Conservation (phyloP, 75 land plant species). For the Pinus albicaulis region DNA sequence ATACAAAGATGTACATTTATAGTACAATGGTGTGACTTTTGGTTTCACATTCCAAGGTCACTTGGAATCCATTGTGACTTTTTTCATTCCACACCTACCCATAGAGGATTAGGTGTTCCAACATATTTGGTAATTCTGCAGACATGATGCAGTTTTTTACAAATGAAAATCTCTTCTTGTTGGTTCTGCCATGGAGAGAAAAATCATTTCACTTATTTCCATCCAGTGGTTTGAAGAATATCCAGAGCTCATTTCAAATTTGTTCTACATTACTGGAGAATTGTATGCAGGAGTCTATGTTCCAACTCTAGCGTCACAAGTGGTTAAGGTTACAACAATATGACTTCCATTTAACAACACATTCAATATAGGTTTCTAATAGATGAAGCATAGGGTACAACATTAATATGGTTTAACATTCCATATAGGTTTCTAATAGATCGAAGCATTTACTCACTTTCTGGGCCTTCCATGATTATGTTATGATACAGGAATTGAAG, state of each 20-base stretch:
- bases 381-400: no score
- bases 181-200: neutral
- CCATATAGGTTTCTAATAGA: no score
- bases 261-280: slow-evolving; percentile 82
- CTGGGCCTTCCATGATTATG: neutral
- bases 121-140: neutral
- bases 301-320: slow-evolving; percentile 70
- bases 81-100: no score
- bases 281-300: slow-evolving; percentile 92
- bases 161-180: neutral
- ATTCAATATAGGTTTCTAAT: no score
- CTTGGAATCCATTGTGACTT: no score
- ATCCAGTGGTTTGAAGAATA: slow-evolving; percentile 79
- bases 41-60: no score
- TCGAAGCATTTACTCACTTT: neutral
- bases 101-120: no score
- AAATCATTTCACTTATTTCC: neutral
- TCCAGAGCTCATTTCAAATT: slow-evolving; percentile 68
- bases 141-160: neutral
- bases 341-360: neutral
- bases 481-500: slow-evolving; percentile 56
- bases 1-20: no score
- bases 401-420: no score
- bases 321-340: slow-evolving; percentile 54
- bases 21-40: no score